Evolutionary conservation across 768 basidiomycete genomes (phyloP), one percentile per base, ranked within the genome.

Genomic region (Lyophyllum atratum): DNA sequence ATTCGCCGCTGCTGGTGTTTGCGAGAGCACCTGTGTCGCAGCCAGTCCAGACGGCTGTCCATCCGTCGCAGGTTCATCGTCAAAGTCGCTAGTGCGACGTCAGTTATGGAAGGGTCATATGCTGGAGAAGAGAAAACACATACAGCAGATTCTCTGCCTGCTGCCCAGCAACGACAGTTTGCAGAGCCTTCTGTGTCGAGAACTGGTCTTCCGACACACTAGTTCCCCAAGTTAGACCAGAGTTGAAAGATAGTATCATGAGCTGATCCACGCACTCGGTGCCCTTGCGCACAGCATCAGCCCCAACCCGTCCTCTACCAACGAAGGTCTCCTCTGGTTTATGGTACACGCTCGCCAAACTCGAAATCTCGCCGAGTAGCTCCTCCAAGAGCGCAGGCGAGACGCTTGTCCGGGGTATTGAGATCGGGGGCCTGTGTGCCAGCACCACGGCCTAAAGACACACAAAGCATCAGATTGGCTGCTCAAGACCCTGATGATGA

Each of bases 311-410:
- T 8, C 97, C 96, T 61, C 86, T 86, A 0, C 96, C 97, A 54
- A 99, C 85, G 66, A 99, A 99, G 0, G 97, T 98, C 69, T 94
- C 92, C 33, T 87, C 87, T 0, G 97, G 97, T 71, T 97, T 98
- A 76, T 99, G 97, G 69, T 99, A 99, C 2, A 96, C 94, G 67
- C 94, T 96, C 5, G 94, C 93, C 19, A 98, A 75, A 43, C 83
- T 86, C 1, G 93, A 93, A 21, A 98, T 84, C 69, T 98, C 97
- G 28, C 89, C 85, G 0, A 98, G 73, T 2, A 99, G 82, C 67
- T 98, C 97, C 66, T 98, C 95, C 29, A 98, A 75, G 17, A 98
- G 74, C 0, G 85, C 92, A 1, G 93, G 83, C 0, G 95, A 79
- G 0, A 99, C 93, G 0, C 93, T 95, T 34, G 93, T 96, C 54